Percentiles rank a stretch among this genome's conserved stretches.
phyloP scores from a whole-genome alignment of 768 basidiomycete genomes.

The Boletus reticuloceps region DNA sequence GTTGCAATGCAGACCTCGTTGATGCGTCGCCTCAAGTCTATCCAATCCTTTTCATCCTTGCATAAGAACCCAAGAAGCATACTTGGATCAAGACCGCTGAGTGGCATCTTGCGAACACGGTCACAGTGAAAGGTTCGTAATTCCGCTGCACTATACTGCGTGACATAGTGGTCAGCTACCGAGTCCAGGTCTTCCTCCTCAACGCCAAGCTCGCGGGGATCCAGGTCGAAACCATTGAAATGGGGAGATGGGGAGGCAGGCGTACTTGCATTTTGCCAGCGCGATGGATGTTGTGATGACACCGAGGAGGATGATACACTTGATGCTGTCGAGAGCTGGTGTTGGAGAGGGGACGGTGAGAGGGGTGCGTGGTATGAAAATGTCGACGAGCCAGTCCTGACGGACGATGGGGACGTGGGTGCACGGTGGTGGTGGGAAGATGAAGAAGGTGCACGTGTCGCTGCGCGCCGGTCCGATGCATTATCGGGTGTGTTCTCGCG shows the following conservation, averaged over 20 bases:
- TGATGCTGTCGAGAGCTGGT: slow-evolving; percentile 53
- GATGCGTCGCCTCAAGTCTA: slow-evolving; percentile 71
- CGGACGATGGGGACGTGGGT: slow-evolving; percentile 53
- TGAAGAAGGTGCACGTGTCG: slow-evolving; percentile 18
- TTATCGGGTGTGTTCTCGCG: slow-evolving; percentile 33
- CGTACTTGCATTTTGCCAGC: slow-evolving; percentile 27
- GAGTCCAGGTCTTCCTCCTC: slow-evolving; percentile 39
- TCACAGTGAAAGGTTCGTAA: slow-evolving; percentile 95
- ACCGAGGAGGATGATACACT: slow-evolving; percentile 28
- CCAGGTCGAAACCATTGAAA: slow-evolving; percentile 31
- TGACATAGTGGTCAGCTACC: slow-evolving; percentile 60
- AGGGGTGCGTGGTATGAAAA: slow-evolving; percentile 58
- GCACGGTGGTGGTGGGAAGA: slow-evolving; percentile 32
- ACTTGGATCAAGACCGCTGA: slow-evolving; percentile 89
- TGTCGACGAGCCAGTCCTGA: slow-evolving; percentile 45
- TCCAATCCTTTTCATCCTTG: slow-evolving; percentile 81
- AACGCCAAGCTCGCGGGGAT: slow-evolving; percentile 37
- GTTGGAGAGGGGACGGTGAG: slow-evolving; percentile 65
- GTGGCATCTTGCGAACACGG: slow-evolving; percentile 91
- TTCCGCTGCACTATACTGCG: slow-evolving; percentile 70
- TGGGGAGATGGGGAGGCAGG: slow-evolving; percentile 18
- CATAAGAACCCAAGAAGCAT: slow-evolving; percentile 95
- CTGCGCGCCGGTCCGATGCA: slow-evolving; percentile 25
- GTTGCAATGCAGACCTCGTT: slow-evolving; percentile 54
- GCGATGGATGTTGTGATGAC: slow-evolving; percentile 32